Conservation (phyloP, 2,329 filamentous ascomycete genomes). For the Leptodontidium sp. region DNA sequence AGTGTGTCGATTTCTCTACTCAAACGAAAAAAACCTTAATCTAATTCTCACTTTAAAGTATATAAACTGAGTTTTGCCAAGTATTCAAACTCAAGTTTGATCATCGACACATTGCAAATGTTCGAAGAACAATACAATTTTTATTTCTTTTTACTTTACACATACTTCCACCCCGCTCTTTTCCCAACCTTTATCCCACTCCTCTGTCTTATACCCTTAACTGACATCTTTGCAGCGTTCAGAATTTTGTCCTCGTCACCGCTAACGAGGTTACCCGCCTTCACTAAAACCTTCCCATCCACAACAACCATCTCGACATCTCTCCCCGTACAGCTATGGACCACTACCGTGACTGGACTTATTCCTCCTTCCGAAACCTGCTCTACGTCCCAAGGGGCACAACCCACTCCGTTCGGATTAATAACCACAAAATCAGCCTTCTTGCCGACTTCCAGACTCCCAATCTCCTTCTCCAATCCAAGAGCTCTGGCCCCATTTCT, state of each 20-base stretch:
- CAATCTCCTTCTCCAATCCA: slow-evolving; percentile 60
- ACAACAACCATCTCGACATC: slow-evolving; percentile 53
- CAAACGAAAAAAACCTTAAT: no score
- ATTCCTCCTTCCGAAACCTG: slow-evolving; percentile 45
- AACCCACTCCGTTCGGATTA: slow-evolving; percentile 44
- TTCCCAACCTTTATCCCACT: slow-evolving; percentile 33
- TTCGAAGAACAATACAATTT: no score
- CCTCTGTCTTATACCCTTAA: slow-evolving; percentile 37
- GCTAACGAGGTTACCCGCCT: slow-evolving; percentile 37
- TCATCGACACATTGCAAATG: no score
- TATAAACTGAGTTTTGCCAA: no score
- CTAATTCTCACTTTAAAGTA: no score
- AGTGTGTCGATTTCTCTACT: no score
- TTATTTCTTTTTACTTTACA: background rate
- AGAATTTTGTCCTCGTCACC: slow-evolving; percentile 40
- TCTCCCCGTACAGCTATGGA: slow-evolving; percentile 53
- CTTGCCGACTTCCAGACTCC: slow-evolving; percentile 59
- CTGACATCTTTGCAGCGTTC: slow-evolving; percentile 30
- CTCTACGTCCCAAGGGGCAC: slow-evolving; percentile 41
- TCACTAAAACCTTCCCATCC: slow-evolving; percentile 42
- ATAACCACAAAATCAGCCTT: slow-evolving; percentile 66
- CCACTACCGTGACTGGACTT: slow-evolving; percentile 50
- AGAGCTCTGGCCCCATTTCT: slow-evolving; percentile 59
- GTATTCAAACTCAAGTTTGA: no score
- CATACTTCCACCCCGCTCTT: slow-evolving; percentile 38